Percentiles rank a stretch among this genome's conserved stretches.
Evolutionary conservation across 2,329 filamentous ascomycete species (phyloP).

Genomic region (Nothophaeocryptopus gaeumannii): DNA sequence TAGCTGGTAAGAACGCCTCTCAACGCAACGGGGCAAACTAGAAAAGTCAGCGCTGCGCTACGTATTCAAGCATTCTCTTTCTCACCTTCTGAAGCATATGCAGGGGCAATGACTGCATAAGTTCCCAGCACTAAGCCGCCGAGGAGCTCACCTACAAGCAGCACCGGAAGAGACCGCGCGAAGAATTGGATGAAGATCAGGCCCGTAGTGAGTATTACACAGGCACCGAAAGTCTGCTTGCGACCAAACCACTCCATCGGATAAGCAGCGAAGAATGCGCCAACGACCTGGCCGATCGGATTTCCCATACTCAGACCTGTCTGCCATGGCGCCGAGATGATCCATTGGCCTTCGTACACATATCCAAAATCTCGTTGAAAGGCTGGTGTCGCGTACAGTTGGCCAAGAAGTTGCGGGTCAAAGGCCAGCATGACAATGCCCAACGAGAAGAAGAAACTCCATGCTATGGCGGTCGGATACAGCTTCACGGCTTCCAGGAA

Average conservation of each 20-base stretch:
- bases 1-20: constrained; percentile 59
- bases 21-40: constrained; percentile 57
- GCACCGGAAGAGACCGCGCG: constrained; percentile 52
- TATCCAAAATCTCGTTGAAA: constrained; percentile 59
- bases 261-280: constrained; percentile 45
- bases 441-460: constrained; percentile 60
- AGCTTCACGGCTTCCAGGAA: constrained; percentile 39
- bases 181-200: constrained; percentile 65
- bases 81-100: constrained; percentile 34
- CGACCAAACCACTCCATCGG: constrained; percentile 36
- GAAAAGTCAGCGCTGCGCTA: background rate
- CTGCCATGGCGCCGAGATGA: constrained; percentile 41
- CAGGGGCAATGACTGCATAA: constrained; percentile 56
- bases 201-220: constrained; percentile 41
- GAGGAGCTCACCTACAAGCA: constrained; percentile 61
- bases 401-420: constrained; percentile 62
- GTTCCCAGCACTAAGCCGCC: constrained; percentile 61
- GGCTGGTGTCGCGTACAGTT: constrained; percentile 59
- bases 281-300: constrained; percentile 57
- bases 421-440: constrained; percentile 61
- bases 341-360: constrained; percentile 41
- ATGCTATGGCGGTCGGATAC: constrained; percentile 48
- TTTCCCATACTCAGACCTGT: constrained; percentile 49
- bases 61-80: background rate
- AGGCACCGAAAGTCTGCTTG: constrained; percentile 33